phyloP scores from a whole-genome alignment of 164 flowering plant species.

The Akebia trifoliata region DNA sequence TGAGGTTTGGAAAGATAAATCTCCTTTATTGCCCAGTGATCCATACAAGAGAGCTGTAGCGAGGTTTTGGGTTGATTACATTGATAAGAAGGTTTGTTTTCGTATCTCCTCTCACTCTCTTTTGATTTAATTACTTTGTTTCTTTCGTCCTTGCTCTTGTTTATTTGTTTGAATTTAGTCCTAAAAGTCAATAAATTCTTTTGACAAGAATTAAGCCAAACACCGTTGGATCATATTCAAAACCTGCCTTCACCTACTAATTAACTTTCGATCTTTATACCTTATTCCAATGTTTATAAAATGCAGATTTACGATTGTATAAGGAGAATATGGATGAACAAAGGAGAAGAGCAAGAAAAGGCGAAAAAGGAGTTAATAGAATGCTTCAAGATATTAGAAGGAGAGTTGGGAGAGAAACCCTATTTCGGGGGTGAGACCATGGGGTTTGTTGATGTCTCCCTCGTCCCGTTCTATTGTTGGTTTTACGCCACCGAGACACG shows the following conservation, averaged over 20 bases:
- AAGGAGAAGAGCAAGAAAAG: constrained; percentile 7
- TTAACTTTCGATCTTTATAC: no score
- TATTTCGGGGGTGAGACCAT: constrained; percentile 15
- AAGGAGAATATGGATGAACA: constrained; percentile 3
- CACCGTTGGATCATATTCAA: no score
- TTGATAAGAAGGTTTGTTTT: constrained; percentile 19
- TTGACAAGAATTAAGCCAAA: no score
- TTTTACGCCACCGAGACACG: constrained; percentile 2
- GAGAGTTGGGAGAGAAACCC: constrained; percentile 13
- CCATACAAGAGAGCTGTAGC: constrained; percentile 15
- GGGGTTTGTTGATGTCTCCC: constrained; percentile 11
- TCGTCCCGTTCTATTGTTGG: constrained; percentile 13
- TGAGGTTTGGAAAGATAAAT: constrained; percentile 17
- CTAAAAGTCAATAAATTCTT: no score
- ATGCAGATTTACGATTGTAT: constrained; percentile 1
- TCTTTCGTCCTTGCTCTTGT: no score
- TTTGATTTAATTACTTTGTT: background rate
- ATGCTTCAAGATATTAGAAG: constrained; percentile 13
- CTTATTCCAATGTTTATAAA: background rate
- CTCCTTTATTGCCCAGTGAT: constrained; percentile 19
- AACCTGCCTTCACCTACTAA: no score
- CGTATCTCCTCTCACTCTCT: background rate
- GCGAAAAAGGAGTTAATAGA: constrained; percentile 12
- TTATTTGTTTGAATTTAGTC: no score
- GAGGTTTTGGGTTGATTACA: constrained; percentile 27